Evolutionary conservation across 805 yeast species (phyloP).

Genomic region (Cyberlindnera subsufficiens): DNA sequence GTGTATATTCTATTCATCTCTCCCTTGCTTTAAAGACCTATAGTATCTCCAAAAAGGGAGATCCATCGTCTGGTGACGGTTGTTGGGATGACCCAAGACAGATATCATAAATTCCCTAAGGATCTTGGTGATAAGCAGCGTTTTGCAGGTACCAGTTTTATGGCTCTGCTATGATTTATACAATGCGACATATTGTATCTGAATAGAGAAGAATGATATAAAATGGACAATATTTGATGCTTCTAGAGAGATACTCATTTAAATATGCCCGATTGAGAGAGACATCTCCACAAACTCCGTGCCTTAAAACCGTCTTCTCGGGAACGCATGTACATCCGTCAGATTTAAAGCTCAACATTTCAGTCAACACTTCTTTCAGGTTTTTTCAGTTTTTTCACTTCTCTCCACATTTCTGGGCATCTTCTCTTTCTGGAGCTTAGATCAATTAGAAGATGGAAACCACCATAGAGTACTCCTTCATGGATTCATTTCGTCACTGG

Average conservation of each 20-base stretch:
- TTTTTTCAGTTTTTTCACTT: too few species aligned
- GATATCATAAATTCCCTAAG: conserved; percentile 10
- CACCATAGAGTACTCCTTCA: conserved; percentile 11
- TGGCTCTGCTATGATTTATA: conserved; percentile 14
- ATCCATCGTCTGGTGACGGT: conserved; percentile 1
- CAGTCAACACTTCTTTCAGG: too few species aligned
- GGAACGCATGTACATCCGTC: too few species aligned
- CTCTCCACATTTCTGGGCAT: too few species aligned
- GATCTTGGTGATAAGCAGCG: conserved; percentile 9
- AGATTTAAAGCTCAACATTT: too few species aligned
- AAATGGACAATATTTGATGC: too few species aligned
- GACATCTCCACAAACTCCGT: too few species aligned
- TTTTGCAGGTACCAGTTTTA: conserved; percentile 13
- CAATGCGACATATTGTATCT: conserved; percentile 5
- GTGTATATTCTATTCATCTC: conserved; percentile 13
- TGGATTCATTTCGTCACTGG: conserved; percentile 40
- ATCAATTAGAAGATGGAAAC: neutral
- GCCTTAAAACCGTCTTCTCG: too few species aligned
- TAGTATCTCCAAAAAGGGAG: conserved; percentile 5
- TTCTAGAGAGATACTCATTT: too few species aligned
- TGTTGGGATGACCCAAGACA: conserved; percentile 8
- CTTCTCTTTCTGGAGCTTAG: too few species aligned
- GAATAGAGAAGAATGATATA: neutral
- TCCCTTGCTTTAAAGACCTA: conserved; percentile 11
- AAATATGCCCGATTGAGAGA: too few species aligned